These are phyloP conservation scores for Dimocarpus longan DNA, from an alignment of 345 rosid genomes.

Conservation along the genomic window DNA sequence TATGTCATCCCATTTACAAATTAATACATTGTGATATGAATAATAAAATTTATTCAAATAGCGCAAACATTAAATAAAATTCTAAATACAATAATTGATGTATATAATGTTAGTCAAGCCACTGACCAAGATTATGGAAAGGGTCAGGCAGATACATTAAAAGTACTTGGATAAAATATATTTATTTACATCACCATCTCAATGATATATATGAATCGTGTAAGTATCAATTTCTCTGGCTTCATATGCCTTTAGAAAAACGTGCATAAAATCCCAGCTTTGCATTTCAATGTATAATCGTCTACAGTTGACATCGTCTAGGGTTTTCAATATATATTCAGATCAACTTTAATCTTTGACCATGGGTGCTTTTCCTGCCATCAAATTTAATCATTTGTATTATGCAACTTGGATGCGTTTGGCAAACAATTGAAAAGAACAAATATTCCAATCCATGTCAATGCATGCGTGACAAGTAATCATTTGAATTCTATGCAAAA, in stretches of 20 bases:
- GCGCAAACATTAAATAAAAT: too few relatives aligned
- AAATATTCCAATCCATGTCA: too few relatives aligned
- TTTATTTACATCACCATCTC: not conserved
- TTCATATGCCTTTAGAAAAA: conserved; percentile 13
- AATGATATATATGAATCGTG: conserved; percentile 9
- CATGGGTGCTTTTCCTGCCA: not conserved
- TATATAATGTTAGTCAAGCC: not conserved
- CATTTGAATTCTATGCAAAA: not conserved
- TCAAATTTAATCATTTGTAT: too few relatives aligned
- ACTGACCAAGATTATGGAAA: not conserved
- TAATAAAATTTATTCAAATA: too few relatives aligned
- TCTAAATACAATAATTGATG: too few relatives aligned
- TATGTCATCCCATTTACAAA: not conserved
- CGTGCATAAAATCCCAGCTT: conserved; percentile 15
- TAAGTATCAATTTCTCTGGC: conserved; percentile 15
- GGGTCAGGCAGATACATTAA: not conserved
- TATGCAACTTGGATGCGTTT: too few relatives aligned
- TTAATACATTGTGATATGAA: not conserved
- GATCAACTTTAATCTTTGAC: not conserved
- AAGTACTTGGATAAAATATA: not conserved
- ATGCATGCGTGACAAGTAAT: not conserved
- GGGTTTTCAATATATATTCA: not conserved
- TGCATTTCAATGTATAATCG: not conserved
- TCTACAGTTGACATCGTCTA: not conserved
- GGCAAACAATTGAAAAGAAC: too few relatives aligned